phyloP scores from a whole-genome alignment of 257 asterid genomes.

The Nicotiana noctiflora region DNA sequence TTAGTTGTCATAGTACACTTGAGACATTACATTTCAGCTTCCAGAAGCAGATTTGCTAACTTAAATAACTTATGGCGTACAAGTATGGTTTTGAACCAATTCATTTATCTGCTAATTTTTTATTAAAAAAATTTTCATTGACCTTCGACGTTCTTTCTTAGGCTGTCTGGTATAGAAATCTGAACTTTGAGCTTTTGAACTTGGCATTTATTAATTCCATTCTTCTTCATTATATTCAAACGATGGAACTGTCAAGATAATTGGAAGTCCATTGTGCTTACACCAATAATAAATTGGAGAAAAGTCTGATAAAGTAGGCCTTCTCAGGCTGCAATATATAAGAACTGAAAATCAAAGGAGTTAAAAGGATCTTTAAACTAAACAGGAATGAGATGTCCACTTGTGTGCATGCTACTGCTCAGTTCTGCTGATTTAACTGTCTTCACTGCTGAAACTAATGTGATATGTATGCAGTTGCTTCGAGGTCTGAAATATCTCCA shows the following conservation, averaged over 20 bases:
- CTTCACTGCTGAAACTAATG: not conserved
- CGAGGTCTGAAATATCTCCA: conserved; percentile 60
- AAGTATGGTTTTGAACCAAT: not conserved
- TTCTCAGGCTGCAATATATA: not conserved
- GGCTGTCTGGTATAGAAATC: not conserved
- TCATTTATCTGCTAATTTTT: not conserved
- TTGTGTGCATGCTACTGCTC: not conserved
- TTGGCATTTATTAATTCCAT: not conserved
- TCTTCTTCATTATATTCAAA: not conserved
- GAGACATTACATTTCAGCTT: not conserved
- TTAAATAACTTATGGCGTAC: not conserved
- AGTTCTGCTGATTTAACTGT: not conserved
- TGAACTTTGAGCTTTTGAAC: not conserved
- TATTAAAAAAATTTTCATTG: too few species aligned
- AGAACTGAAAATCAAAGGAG: not conserved
- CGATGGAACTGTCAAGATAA: not conserved
- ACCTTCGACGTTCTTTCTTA: not conserved
- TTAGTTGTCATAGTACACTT: not conserved
- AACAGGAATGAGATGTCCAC: not conserved
- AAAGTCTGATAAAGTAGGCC: not conserved
- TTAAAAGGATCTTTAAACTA: not conserved
- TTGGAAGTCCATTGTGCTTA: too few species aligned
- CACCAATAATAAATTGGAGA: too few species aligned
- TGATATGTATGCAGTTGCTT: conserved; percentile 34
- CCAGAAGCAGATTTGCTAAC: not conserved